Percentiles rank a stretch among this genome's conserved stretches.
Evolutionary conservation across 1,284 basidiomycete species (phyloP).

Genomic region (Malassezia dermatis): DNA sequence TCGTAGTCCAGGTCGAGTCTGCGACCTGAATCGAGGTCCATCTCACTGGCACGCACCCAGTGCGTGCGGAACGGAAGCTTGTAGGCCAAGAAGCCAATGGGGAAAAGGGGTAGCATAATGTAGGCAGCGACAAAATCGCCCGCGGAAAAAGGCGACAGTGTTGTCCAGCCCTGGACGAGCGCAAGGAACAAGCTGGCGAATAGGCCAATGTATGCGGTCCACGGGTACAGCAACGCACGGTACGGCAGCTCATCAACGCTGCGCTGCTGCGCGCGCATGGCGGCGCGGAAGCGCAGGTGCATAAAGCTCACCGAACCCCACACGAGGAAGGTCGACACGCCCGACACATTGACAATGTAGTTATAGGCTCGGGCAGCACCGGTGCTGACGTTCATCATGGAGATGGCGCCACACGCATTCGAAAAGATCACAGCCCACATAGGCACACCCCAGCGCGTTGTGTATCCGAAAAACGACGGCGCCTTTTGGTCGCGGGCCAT

Average conservation of each 20-base stretch:
- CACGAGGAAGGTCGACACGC: conserved; percentile 24
- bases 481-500: conserved; percentile 25
- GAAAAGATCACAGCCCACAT: conserved; percentile 24
- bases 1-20: not conserved
- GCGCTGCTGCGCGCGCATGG: conserved; percentile 22
- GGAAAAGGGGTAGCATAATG: conserved; percentile 24
- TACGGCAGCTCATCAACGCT: conserved; percentile 22
- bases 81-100: conserved; percentile 15
- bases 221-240: conserved; percentile 20
- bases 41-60: conserved; percentile 8
- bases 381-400: conserved; percentile 22
- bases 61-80: conserved; percentile 12
- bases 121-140: conserved; percentile 28
- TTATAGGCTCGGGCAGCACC: conserved; percentile 21
- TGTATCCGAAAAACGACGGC: conserved; percentile 23
- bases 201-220: conserved; percentile 31
- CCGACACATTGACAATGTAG: conserved; percentile 25
- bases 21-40: conserved; percentile 20
- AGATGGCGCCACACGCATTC: conserved; percentile 23
- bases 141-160: conserved; percentile 23
- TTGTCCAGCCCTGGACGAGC: conserved; percentile 41
- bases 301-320: conserved; percentile 25
- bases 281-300: conserved; percentile 29
- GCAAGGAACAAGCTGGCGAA: conserved; percentile 30
- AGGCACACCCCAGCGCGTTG: conserved; percentile 20